Base-by-base conservation (phyloP, 352 stramenopile species). In the Globisporangium splendens region DNA sequence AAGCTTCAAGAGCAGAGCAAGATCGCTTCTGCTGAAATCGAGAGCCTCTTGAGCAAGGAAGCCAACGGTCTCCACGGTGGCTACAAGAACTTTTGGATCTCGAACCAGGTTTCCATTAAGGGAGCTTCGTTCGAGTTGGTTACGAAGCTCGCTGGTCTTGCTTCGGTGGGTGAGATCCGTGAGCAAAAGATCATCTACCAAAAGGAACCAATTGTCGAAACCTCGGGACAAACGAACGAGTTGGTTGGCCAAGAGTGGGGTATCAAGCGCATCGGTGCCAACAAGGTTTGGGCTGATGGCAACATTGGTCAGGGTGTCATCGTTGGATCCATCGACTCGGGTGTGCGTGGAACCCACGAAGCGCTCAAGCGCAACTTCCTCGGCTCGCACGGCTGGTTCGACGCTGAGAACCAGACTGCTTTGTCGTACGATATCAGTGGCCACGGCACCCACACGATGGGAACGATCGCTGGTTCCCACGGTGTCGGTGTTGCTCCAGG, bases 311-410 rank as follows among this genome's bases (percentile, higher is more conserved):
- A 65, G 54, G 54, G 46, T 47, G 60, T 72, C 39, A 39, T 65
- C 8, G 51, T 72, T 18, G 65, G 55, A 0, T 17, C 15, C 21
- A 72, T 72, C 46, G 56, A 66, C 20, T 58, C 50, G 2, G 65
- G 56, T 18, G 59, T 66, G 17, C 51, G 56, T 4, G 15, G n/a
- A 5, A 55, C 60, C 3, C 56, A 66, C 50, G 33, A 47, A n/a
- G 18, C 44, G 20, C 33, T 63, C 17, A 20, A n/a, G 22, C 24
- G 31, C 50, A 70, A 61, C 18, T 59, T 66, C 47, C 46, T 47
- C 8, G 49, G 39, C 18, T 51, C 51, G 22, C 57, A 70, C 50
- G 53, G 46, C 33, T 70, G 63, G 63, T 63, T 54, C 33, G 63
- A 70, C 42, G 24, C 57, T 2, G 46, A 59, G 24, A 59, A 52